phyloP scores from a whole-genome alignment of 2,329 filamentous ascomycete genomes.

The Bipolaris cookei region DNA sequence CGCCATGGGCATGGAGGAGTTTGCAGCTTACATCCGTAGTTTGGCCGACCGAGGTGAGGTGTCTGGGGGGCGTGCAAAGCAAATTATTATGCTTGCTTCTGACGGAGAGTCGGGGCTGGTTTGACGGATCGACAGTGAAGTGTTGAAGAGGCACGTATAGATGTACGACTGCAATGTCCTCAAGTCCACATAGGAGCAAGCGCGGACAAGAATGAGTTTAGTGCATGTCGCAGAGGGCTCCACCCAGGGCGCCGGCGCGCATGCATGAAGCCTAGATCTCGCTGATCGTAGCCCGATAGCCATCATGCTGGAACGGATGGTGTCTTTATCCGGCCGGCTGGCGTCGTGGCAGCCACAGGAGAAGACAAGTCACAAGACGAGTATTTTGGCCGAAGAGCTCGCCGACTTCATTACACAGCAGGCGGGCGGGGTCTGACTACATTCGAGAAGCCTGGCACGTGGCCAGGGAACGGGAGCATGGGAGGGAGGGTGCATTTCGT shows the following conservation, averaged over 20 bases:
- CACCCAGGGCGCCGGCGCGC: conserved; percentile 15
- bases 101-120: neutral
- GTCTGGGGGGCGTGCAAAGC: neutral
- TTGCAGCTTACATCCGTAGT: neutral
- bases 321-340: neutral
- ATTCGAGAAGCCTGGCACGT: neutral
- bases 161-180: neutral
- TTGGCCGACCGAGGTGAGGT: neutral
- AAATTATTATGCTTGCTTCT: neutral
- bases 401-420: conserved; percentile 2
- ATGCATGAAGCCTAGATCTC: conserved; percentile 14
- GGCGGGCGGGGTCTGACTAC: conserved; percentile 1
- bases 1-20: neutral
- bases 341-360: neutral
- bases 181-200: neutral
- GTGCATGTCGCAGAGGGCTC: conserved; percentile 14
- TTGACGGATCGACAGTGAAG: neutral
- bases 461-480: too few relatives aligned
- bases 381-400: neutral
- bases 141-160: neutral
- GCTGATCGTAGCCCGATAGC: conserved; percentile 18
- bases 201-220: neutral
- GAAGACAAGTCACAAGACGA: conserved; percentile 14
- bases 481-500: too few relatives aligned
- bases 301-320: conserved; percentile 6